These are phyloP conservation scores for Trametes hirsuta DNA, from an alignment of 1,284 basidiomycete genomes.

Conservation along the genomic window DNA sequence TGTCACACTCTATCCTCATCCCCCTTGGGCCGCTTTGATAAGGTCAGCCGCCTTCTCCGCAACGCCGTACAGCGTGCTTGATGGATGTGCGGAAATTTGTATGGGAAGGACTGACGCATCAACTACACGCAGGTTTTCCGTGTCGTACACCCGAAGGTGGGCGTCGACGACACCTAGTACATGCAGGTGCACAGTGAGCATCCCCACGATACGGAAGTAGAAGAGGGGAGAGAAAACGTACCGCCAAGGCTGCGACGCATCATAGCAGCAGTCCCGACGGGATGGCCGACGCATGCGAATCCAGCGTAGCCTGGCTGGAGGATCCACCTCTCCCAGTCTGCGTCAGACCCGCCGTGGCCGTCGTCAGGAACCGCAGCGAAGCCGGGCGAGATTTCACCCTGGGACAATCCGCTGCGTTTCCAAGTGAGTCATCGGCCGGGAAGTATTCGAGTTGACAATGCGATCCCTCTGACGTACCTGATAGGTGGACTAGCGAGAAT, in stretches of 20 bases:
- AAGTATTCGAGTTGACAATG: neutral
- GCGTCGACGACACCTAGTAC: conserved; percentile 58
- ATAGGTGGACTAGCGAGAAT: conserved; percentile 45
- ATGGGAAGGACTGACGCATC: conserved; percentile 56
- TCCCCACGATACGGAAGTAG: neutral
- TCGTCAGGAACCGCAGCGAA: conserved; percentile 42
- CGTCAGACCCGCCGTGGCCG: conserved; percentile 44
- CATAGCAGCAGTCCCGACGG: conserved; percentile 66
- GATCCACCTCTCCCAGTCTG: conserved; percentile 50
- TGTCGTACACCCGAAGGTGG: conserved; percentile 60
- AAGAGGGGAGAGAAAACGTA: conserved; percentile 36
- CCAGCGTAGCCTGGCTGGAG: conserved; percentile 27
- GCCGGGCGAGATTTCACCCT: conserved; percentile 46
- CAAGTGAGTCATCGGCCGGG: neutral
- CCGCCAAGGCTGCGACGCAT: conserved; percentile 61
- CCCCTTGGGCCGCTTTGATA: conserved; percentile 2
- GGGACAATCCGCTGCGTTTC: conserved; percentile 4
- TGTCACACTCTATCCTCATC: no score
- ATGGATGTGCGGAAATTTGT: conserved; percentile 44
- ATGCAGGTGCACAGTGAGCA: conserved; percentile 7
- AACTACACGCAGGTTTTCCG: conserved; percentile 54
- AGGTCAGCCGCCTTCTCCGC: conserved; percentile 20
- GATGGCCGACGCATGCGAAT: conserved; percentile 53
- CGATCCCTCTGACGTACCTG: neutral
- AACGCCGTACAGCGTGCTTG: conserved; percentile 22